These are phyloP conservation scores for Rhytidhysteron rufulum DNA, from an alignment of 2,329 filamentous ascomycete genomes.

Conservation along the genomic window DNA sequence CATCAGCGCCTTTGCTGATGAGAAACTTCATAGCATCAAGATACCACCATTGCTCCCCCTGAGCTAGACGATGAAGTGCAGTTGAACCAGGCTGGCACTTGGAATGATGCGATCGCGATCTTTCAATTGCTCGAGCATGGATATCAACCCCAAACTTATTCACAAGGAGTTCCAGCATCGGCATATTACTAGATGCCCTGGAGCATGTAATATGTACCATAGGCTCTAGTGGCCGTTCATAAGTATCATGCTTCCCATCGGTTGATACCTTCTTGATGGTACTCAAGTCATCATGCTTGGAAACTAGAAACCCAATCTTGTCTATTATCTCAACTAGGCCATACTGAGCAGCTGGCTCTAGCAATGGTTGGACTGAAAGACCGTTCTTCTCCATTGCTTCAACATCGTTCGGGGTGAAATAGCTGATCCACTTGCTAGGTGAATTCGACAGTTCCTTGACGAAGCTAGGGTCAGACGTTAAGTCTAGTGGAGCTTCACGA, in stretches of 20 bases:
- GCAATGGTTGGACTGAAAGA: background rate
- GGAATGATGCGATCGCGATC: background rate
- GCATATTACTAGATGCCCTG: background rate
- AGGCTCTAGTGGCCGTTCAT: too few relatives aligned
- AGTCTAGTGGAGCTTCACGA: background rate
- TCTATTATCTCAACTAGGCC: background rate
- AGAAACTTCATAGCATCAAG: conserved; percentile 1
- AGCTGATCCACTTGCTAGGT: background rate
- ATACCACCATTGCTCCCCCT: background rate
- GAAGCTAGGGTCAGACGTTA: background rate
- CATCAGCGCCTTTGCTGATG: background rate
- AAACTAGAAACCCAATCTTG: background rate
- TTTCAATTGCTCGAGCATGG: background rate
- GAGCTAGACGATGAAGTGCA: background rate
- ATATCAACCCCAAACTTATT: background rate
- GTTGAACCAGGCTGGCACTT: background rate
- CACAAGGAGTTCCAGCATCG: background rate
- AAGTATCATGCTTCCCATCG: too few relatives aligned
- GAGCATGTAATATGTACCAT: background rate
- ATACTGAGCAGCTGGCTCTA: background rate
- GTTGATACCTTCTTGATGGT: background rate
- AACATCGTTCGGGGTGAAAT: background rate
- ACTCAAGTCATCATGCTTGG: background rate
- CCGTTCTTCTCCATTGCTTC: background rate
- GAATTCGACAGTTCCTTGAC: background rate